Conservation (phyloP, 805 yeast species). For the Isabelozyma rhagii region DNA sequence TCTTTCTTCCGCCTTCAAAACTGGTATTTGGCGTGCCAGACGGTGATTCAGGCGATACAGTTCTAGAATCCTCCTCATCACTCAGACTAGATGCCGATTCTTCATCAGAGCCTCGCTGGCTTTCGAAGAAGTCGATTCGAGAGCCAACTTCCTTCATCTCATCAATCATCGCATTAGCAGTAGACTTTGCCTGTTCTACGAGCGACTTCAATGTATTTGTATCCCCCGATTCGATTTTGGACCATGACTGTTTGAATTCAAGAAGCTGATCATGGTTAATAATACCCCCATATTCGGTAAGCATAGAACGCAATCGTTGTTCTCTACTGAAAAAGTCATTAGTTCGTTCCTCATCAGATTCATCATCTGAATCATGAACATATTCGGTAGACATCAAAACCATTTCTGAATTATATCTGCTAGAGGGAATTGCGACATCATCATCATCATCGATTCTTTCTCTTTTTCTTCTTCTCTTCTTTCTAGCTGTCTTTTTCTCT, state of each 20-base stretch:
- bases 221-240: neutral
- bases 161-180: neutral
- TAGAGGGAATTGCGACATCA: slow-evolving; percentile 1
- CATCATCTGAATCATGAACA: slow-evolving; percentile 63
- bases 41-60: neutral
- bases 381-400: slow-evolving; percentile 48
- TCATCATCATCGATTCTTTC: slow-evolving; percentile 20
- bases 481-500: slow-evolving; percentile 4
- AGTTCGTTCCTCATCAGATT: slow-evolving; percentile 55
- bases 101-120: neutral
- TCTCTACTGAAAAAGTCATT: slow-evolving; percentile 56
- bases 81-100: neutral
- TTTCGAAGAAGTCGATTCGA: neutral
- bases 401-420: slow-evolving; percentile 3
- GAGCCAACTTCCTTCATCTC: neutral
- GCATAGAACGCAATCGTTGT: slow-evolving; percentile 40
- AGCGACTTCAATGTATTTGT: neutral
- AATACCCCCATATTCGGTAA: slow-evolving; percentile 36
- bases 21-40: neutral
- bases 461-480: neutral
- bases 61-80: neutral
- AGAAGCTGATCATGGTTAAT: slow-evolving; percentile 28
- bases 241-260: slow-evolving; percentile 32
- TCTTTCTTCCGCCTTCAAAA: neutral
- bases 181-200: neutral